Evolutionary conservation across 2,329 filamentous ascomycete species (phyloP), one percentile per base, ranked within the genome.

Genomic region (Penicillium oxalicum): DNA sequence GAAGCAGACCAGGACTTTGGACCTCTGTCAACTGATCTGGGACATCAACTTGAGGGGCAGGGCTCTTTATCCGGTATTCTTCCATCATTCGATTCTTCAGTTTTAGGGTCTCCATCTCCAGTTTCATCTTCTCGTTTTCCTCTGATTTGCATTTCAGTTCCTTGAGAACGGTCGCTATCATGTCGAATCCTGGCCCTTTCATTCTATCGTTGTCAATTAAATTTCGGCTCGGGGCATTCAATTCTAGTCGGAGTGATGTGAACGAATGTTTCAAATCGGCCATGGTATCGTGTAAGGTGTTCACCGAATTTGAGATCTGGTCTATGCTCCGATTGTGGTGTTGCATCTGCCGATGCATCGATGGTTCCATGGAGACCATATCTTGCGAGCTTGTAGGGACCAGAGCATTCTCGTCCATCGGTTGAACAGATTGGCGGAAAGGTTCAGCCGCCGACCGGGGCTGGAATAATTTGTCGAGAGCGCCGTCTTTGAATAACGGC

Each of bases 201-300:
- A 50, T 43, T 6, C 46, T 45, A 11, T 56, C 56, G 5, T 50
- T 42, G 5, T 66, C 64, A n/a, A 53, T 50, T 0, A 51, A 25
- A 25, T 58, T 53, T 2, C 58, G 55, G 5, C 48, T 60, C 0
- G 66, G 61, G 4, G 57, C 60, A 33, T 70, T 68, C 18, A 70
- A 41, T 44, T 70, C 67, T 12, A 70, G 63, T 13, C 66, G 64
- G 40, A 70, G 58, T 2, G 66, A 55, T 4, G 61, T 69, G 40
- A 70, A 70, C n/a, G 66, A 64, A 40, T 65, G 54, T 50, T 70
- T 70, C 27, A 70, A 49, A 49, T 70, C 68, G 28, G 60, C 58
- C 67, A 70, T 70, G 9, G 67, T 69, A 49, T 70, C 68, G 33
- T 70, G 65, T 4, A 70, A 56, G 37, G 66, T 62, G 46, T 62